phyloP scores from a whole-genome alignment of 352 stramenopile species.

The Phytophthora parvispora region DNA sequence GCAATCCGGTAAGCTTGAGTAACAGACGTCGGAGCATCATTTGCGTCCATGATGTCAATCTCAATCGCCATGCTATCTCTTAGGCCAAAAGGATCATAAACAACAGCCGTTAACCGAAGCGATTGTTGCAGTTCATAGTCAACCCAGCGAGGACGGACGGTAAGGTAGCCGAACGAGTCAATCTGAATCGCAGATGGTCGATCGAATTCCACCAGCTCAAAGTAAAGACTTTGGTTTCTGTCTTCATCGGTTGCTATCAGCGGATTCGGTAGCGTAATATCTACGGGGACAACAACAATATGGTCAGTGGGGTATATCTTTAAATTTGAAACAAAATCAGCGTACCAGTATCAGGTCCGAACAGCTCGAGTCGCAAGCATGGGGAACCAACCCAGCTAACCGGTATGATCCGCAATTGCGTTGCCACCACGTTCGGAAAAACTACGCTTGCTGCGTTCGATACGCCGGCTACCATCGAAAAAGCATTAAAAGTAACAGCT shows the following conservation, averaged over 20 bases:
- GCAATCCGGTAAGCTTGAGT: conserved; percentile 4
- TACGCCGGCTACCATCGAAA: neutral
- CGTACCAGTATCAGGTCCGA: conserved; percentile 52
- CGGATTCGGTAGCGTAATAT: conserved; percentile 1
- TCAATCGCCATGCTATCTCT: conserved; percentile 9
- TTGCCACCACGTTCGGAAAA: conserved; percentile 43
- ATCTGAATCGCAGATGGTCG: conserved; percentile 38
- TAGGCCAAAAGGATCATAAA: conserved; percentile 30
- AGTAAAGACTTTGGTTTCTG: conserved; percentile 18
- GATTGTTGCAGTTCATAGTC: conserved; percentile 34
- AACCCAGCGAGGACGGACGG: conserved; percentile 36
- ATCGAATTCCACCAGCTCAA: conserved; percentile 21
- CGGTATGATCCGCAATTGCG: conserved; percentile 54
- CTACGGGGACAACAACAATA: neutral
- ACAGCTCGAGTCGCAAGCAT: conserved; percentile 61
- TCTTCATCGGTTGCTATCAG: conserved; percentile 24
- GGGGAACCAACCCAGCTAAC: conserved; percentile 38
- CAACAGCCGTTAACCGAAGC: conserved; percentile 23
- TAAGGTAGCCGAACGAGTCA: conserved; percentile 27
- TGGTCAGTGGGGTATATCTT: neutral
- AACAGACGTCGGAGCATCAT: conserved; percentile 19
- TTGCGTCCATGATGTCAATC: conserved; percentile 25
- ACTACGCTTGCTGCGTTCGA: conserved; percentile 11
- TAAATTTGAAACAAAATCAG: neutral
- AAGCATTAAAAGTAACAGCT: conserved; percentile 9